Base-by-base conservation (phyloP, 2,329 filamentous ascomycete genomes). In the Calonectria crousiana region DNA sequence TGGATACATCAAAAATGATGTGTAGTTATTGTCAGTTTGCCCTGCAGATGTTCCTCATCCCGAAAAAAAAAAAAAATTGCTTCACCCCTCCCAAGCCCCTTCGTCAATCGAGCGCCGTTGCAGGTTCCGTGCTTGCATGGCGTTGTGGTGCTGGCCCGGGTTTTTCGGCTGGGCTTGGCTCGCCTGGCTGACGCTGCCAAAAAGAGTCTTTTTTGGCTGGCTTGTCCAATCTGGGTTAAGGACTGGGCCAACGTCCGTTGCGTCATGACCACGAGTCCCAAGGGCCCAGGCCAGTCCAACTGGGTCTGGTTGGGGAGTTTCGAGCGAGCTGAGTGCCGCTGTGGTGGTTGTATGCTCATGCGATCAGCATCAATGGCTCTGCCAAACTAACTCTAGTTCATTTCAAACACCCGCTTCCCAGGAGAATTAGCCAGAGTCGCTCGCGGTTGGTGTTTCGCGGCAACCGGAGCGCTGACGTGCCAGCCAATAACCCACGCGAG, bases 351-450 rank as follows among this genome's bases (percentile, higher is more conserved):
- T 69, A 64, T 36, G 36, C 66, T 49, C 30, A 58, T 38, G 41
- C 56, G 60, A 69, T 70, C 71, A 41, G 67, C 60, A 30, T 38
- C 41, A 32, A 49, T 41, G 47, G 62, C 41, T 47, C 38, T 69
- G 38, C n/a, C 30, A 26, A 49, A 72, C 64, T 75, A 79, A 77
- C 77, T 80, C 70, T 75, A 34, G 74, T 65, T 51, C 18, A 34
- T 26, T 47, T 34, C 52, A n/a, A 32, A 64, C 64, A 62, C 56
- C 69, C 69, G 56, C 28, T 44, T n/a, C 4, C 69, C 69, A 67
- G 44, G 34, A 60, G 56, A 64, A 53, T 44, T 71, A 49, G 36
- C 41, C 64, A 62, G 62, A 67, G 67, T 73, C 36, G 53, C 62
- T 70, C 65, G 51, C 56, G 44, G 28, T 47, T 64, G 60, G 44